Percentiles rank a stretch among this genome's conserved stretches.
Evolutionary conservation across 441 rosid genomes (phyloP).

Genomic region (Capsella rubella): DNA sequence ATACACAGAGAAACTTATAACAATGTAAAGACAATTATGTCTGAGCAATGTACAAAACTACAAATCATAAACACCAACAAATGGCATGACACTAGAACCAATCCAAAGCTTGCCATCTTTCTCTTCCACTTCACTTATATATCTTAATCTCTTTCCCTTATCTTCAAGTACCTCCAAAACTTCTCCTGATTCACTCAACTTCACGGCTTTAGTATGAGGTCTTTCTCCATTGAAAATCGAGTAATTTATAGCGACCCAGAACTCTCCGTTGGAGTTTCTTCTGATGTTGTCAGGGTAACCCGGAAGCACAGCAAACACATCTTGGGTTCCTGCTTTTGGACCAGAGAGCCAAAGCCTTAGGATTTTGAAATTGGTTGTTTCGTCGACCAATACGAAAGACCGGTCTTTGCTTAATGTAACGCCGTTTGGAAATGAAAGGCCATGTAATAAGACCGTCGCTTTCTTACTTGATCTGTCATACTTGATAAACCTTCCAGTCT

Average conservation of each 20-base stretch:
- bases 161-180: conserved; percentile 66
- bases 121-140: conserved; percentile 80
- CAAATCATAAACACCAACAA: conserved; percentile 53
- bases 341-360: conserved; percentile 67
- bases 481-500: conserved; percentile 71
- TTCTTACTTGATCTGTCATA: conserved; percentile 60
- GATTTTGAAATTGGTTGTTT: conserved; percentile 57
- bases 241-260: conserved; percentile 80
- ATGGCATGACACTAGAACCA: conserved; percentile 70
- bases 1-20: not conserved
- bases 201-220: conserved; percentile 65
- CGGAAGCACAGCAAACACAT: conserved; percentile 65
- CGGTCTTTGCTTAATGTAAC: conserved; percentile 73
- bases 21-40: conserved; percentile 14
- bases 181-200: conserved; percentile 64
- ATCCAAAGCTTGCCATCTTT: conserved; percentile 72
- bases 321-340: conserved; percentile 58
- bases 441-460: conserved; percentile 55
- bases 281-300: conserved; percentile 79
- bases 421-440: conserved; percentile 82
- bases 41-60: conserved; percentile 27
- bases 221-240: conserved; percentile 56
- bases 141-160: conserved; percentile 55
- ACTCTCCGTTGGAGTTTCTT: conserved; percentile 68
- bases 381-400: conserved; percentile 61